phyloP scores from a whole-genome alignment of 2,329 filamentous ascomycete genomes.

The Diaporthe sp. region DNA sequence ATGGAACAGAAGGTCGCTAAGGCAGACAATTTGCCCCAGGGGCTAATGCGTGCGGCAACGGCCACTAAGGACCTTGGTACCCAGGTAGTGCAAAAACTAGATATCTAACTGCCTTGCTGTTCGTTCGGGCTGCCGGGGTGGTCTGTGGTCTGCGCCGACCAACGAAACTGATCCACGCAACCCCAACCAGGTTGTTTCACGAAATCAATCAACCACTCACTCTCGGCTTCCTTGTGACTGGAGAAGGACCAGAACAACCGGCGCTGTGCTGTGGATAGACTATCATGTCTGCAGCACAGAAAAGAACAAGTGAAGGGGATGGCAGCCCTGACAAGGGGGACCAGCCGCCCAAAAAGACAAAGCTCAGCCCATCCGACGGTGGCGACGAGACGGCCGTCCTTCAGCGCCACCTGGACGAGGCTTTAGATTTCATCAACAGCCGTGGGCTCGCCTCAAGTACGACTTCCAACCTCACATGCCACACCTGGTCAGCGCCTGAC shows the following conservation, averaged over 20 bases:
- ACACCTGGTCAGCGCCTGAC: conserved; percentile 5
- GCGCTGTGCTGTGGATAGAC: background rate
- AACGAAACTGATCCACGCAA: background rate
- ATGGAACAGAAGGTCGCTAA: background rate
- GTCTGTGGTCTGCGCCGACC: conserved; percentile 23
- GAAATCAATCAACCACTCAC: background rate
- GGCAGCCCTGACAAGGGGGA: background rate
- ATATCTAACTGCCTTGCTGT: no score
- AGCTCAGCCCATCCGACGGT: background rate
- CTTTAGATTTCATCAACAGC: conserved; percentile 25
- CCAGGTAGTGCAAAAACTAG: no score
- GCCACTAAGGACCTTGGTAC: no score
- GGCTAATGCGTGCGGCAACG: no score
- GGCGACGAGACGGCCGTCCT: background rate
- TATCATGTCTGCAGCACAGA: conserved; percentile 5
- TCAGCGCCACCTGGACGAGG: conserved; percentile 9
- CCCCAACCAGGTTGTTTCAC: background rate
- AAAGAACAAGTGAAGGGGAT: background rate
- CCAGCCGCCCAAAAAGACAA: background rate
- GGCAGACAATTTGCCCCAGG: background rate
- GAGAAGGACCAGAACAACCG: background rate
- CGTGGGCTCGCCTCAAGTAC: conserved; percentile 27
- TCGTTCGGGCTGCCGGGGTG: background rate
- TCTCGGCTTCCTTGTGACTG: background rate
- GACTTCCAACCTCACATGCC: conserved; percentile 5